Evolutionary conservation across 2,329 filamentous ascomycete genomes (phyloP).

Genomic region (Colletotrichum coccodes): DNA sequence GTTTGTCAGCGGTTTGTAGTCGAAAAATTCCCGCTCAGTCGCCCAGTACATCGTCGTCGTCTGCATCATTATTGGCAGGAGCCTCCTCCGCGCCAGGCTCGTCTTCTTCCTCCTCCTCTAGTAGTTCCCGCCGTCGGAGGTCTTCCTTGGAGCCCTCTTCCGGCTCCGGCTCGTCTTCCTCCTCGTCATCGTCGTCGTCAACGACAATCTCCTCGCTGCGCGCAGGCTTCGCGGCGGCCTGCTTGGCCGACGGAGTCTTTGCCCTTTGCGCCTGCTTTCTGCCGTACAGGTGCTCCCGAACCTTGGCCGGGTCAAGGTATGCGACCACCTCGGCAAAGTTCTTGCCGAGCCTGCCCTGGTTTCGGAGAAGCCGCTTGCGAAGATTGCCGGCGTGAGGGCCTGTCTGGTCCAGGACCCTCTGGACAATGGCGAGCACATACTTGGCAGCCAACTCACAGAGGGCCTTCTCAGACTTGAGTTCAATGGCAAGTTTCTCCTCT

Average conservation of each 20-base stretch:
- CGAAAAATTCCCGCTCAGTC: slow-evolving; percentile 42
- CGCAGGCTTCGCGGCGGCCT: slow-evolving; percentile 52
- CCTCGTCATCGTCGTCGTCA: slow-evolving; percentile 52
- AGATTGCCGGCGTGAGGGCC: slow-evolving; percentile 71
- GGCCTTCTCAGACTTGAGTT: slow-evolving; percentile 83
- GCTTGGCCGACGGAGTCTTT: slow-evolving; percentile 51
- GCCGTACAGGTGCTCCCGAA: slow-evolving; percentile 52
- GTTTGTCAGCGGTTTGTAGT: background rate
- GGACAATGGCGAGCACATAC: slow-evolving; percentile 82
- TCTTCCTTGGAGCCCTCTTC: slow-evolving; percentile 71
- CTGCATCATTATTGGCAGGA: slow-evolving; percentile 26
- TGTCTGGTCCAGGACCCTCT: slow-evolving; percentile 75
- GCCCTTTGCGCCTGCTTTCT: slow-evolving; percentile 42
- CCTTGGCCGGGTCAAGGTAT: slow-evolving; percentile 78
- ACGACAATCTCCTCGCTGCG: slow-evolving; percentile 58
- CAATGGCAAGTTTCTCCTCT: slow-evolving; percentile 69
- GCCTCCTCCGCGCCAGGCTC: slow-evolving; percentile 45
- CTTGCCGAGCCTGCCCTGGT: slow-evolving; percentile 81
- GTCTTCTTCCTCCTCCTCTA: slow-evolving; percentile 61
- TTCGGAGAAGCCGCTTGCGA: slow-evolving; percentile 77
- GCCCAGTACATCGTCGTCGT: slow-evolving; percentile 50
- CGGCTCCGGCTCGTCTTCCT: slow-evolving; percentile 58
- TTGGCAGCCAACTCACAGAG: slow-evolving; percentile 89
- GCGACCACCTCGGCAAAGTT: slow-evolving; percentile 88
- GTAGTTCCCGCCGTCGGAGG: slow-evolving; percentile 62